Percentiles rank a stretch among this genome's conserved stretches.
phyloP scores from a whole-genome alignment of 2,329 filamentous ascomycete genomes.

The Cladosporium sp. region DNA sequence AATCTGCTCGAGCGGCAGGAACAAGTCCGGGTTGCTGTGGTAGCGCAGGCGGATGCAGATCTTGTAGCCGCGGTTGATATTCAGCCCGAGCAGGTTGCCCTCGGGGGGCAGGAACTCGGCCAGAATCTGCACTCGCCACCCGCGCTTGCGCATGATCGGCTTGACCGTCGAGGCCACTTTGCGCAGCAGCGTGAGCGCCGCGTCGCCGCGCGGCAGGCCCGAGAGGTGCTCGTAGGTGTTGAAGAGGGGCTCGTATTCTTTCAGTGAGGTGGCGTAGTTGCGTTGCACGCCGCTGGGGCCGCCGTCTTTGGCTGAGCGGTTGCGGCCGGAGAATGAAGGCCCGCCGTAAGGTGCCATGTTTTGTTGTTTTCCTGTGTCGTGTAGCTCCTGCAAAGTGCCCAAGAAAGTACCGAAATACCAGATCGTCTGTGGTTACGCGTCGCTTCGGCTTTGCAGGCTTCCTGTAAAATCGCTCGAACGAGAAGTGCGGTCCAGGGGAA shows the following conservation, averaged over 20 bases:
- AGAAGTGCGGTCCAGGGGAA: not conserved
- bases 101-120: slow-evolving; percentile 82
- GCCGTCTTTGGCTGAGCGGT: slow-evolving; percentile 23
- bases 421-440: too few species aligned
- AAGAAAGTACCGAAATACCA: too few species aligned
- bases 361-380: not conserved
- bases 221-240: slow-evolving; percentile 48
- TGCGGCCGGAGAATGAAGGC: slow-evolving; percentile 21
- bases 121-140: slow-evolving; percentile 74
- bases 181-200: slow-evolving; percentile 59
- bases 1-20: slow-evolving; percentile 74
- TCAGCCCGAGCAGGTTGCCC: slow-evolving; percentile 70
- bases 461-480: too few species aligned
- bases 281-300: slow-evolving; percentile 31
- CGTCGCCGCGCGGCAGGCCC: slow-evolving; percentile 40
- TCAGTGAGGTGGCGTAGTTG: slow-evolving; percentile 34
- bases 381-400: too few species aligned
- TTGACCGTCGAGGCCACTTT: slow-evolving; percentile 87
- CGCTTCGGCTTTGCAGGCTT: too few species aligned
- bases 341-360: slow-evolving; percentile 16
- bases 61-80: slow-evolving; percentile 69
- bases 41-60: slow-evolving; percentile 82
- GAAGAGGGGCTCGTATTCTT: slow-evolving; percentile 47
- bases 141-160: slow-evolving; percentile 84
- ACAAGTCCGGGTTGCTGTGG: slow-evolving; percentile 67